Evolutionary conservation across 495 filamentous ascomycete species (phyloP).

Genomic region (Cercophora sp.): DNA sequence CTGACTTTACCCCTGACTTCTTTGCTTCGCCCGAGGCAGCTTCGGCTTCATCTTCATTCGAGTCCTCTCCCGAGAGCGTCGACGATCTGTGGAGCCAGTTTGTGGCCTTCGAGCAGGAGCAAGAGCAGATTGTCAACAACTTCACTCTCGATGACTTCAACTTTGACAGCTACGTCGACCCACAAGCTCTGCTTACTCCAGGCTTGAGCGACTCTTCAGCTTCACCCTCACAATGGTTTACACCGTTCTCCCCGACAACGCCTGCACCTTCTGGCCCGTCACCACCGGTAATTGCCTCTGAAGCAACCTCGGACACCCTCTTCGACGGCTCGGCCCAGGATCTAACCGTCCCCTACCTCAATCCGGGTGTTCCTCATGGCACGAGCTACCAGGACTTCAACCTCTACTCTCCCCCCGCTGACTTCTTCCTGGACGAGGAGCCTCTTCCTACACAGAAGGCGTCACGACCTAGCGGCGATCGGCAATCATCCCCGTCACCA

Average conservation of each 20-base stretch:
- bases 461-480: conserved; percentile 1
- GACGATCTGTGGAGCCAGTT: conserved; percentile 40
- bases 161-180: conserved; percentile 28
- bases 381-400: conserved; percentile 49
- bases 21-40: conserved; percentile 12
- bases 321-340: conserved; percentile 16
- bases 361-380: conserved; percentile 32
- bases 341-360: conserved; percentile 40
- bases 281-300: conserved; percentile 12
- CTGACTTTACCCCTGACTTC: conserved; percentile 16
- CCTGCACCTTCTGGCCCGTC: conserved; percentile 15
- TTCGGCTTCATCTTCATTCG: conserved; percentile 16
- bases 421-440: conserved; percentile 40
- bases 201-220: conserved; percentile 32
- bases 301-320: not conserved
- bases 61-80: conserved; percentile 13
- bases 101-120: conserved; percentile 35
- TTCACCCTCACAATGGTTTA: conserved; percentile 34
- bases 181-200: conserved; percentile 34
- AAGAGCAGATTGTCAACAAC: conserved; percentile 15
- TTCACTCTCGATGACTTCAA: conserved; percentile 30
- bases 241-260: conserved; percentile 32
- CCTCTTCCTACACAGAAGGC: conserved; percentile 22
- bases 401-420: conserved; percentile 46
- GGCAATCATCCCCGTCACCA: conserved; percentile 10